Percentiles rank a stretch among this genome's conserved stretches.
These are phyloP conservation scores for Wallacemonas sp. DNA, from an alignment of 208 protist species.

Conservation along the genomic window DNA sequence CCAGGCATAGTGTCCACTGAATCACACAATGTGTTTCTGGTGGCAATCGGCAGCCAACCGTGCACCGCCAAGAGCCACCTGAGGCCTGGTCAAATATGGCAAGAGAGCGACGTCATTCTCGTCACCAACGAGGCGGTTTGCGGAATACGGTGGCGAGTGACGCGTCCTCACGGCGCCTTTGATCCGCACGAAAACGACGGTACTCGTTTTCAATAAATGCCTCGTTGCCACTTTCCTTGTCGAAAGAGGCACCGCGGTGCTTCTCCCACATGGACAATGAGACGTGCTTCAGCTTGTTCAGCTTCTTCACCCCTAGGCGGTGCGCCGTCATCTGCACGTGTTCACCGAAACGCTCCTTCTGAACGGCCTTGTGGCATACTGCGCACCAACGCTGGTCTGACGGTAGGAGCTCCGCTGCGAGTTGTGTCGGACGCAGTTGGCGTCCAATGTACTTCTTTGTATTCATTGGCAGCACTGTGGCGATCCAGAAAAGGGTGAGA, in stretches of 20 bases:
- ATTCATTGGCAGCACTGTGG: conserved; percentile 23
- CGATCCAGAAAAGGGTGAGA: neutral
- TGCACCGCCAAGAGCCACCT: no score
- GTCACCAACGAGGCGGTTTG: conserved; percentile 9
- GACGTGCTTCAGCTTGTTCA: conserved; percentile 68
- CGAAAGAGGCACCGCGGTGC: conserved; percentile 68
- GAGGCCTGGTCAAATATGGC: no score
- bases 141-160: conserved; percentile 8
- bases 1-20: no score
- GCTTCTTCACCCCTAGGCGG: conserved; percentile 52
- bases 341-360: conserved; percentile 39
- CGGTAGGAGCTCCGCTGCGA: conserved; percentile 71
- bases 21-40: no score
- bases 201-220: conserved; percentile 60
- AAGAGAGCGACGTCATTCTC: no score
- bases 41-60: no score
- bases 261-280: conserved; percentile 78
- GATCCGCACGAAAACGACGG: conserved; percentile 52
- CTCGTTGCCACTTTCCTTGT: conserved; percentile 58
- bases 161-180: conserved; percentile 52
- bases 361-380: conserved; percentile 66
- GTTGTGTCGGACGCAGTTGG: conserved; percentile 70
- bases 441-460: conserved; percentile 75
- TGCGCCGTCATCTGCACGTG: conserved; percentile 50
- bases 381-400: conserved; percentile 74